Conservation (phyloP, 768 basidiomycete species). For the Tubosaeta sp. region DNA sequence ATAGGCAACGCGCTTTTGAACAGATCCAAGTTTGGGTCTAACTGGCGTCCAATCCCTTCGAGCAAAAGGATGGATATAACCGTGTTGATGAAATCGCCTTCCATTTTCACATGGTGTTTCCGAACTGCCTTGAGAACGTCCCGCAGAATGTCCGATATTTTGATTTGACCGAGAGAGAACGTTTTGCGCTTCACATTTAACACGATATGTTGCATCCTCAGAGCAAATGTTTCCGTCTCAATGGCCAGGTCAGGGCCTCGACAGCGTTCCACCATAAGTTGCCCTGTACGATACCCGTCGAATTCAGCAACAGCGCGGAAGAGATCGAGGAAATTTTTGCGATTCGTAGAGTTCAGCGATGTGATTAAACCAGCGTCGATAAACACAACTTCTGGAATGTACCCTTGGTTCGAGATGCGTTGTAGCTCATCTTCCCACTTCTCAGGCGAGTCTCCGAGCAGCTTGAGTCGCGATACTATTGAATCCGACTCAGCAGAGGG, state of each 20-base stretch:
- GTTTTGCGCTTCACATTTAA: slow-evolving; percentile 93
- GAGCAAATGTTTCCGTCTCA: slow-evolving; percentile 91
- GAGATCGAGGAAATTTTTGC: slow-evolving; percentile 92
- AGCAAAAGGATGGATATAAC: slow-evolving; percentile 90
- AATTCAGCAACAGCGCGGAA: slow-evolving; percentile 96
- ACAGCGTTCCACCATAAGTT: slow-evolving; percentile 95
- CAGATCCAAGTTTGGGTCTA: slow-evolving; percentile 89
- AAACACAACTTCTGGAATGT: slow-evolving; percentile 91
- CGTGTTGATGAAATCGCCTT: slow-evolving; percentile 97
- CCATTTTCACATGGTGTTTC: slow-evolving; percentile 95
- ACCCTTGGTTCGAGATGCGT: slow-evolving; percentile 61
- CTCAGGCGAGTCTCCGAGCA: slow-evolving; percentile 50
- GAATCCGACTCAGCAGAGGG: slow-evolving; percentile 44
- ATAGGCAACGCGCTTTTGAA: slow-evolving; percentile 97
- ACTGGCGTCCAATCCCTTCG: slow-evolving; percentile 92
- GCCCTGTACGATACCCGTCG: slow-evolving; percentile 92
- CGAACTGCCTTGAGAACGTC: slow-evolving; percentile 86
- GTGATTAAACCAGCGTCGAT: slow-evolving; percentile 96
- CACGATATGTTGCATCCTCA: slow-evolving; percentile 97
- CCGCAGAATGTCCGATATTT: slow-evolving; percentile 87
- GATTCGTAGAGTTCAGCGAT: slow-evolving; percentile 74
- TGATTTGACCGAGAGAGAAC: slow-evolving; percentile 95
- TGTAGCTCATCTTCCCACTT: slow-evolving; percentile 72
- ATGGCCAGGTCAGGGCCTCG: slow-evolving; percentile 85
- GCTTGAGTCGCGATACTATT: slow-evolving; percentile 68